Conservation (phyloP, 768 basidiomycete genomes). For the Omphalotus guepiniiformis region DNA sequence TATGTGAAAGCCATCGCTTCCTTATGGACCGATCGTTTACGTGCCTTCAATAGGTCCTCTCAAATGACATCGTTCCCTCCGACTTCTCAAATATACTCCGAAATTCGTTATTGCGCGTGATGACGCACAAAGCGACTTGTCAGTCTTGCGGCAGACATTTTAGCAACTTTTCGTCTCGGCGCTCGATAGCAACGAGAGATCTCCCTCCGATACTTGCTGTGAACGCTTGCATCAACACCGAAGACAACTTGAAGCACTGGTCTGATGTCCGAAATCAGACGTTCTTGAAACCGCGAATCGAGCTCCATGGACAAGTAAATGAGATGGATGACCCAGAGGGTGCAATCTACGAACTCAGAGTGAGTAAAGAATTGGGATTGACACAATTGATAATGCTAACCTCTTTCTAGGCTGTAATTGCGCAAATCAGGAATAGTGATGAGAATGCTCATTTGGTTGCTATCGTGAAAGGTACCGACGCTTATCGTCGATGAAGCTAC, state of each 20-base stretch:
- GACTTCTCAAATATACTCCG: slow-evolving; percentile 70
- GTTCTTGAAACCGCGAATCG: slow-evolving; percentile 58
- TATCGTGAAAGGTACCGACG: slow-evolving; percentile 70
- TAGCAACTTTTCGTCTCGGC: slow-evolving; percentile 64
- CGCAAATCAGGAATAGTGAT: slow-evolving; percentile 71
- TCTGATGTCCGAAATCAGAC: slow-evolving; percentile 52
- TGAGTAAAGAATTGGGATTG: slow-evolving; percentile 28
- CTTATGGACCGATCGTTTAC: slow-evolving; percentile 2
- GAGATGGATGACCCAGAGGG: slow-evolving; percentile 52
- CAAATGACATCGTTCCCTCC: slow-evolving; percentile 31
- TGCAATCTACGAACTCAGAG: slow-evolving; percentile 69
- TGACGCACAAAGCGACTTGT: slow-evolving; percentile 84
- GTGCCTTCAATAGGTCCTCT: slow-evolving; percentile 1
- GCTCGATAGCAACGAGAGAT: slow-evolving; percentile 57
- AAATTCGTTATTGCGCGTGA: slow-evolving; percentile 74
- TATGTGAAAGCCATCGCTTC: slow-evolving; percentile 24
- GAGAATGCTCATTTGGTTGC: slow-evolving; percentile 82
- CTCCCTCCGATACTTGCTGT: slow-evolving; percentile 84
- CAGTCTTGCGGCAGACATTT: slow-evolving; percentile 70
- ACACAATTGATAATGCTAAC: not conserved
- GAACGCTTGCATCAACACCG: slow-evolving; percentile 77
- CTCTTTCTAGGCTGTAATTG: slow-evolving; percentile 63
- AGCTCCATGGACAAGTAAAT: slow-evolving; percentile 56
- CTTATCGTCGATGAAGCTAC: not conserved
- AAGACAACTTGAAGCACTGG: slow-evolving; percentile 76